Evolutionary conservation across 2,329 filamentous ascomycete genomes (phyloP).

Genomic region (Pestalotiopsis sp.): DNA sequence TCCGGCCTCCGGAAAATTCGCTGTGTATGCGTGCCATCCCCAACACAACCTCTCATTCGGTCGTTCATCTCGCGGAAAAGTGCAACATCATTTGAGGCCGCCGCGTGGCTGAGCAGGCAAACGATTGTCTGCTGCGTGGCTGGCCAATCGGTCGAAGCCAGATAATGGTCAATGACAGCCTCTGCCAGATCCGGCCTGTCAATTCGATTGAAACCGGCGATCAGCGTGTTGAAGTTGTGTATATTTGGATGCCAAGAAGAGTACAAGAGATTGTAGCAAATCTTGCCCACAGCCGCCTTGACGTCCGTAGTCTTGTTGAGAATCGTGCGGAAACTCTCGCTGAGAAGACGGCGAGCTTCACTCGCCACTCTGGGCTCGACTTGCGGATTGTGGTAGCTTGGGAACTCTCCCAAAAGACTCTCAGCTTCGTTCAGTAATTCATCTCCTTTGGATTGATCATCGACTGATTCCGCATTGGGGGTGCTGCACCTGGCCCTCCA

Average conservation of each 20-base stretch:
- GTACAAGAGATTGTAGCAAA: slow-evolving; percentile 70
- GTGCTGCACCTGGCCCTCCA: neutral
- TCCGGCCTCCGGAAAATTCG: slow-evolving; percentile 23
- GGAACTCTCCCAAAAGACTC: slow-evolving; percentile 21
- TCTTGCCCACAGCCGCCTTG: slow-evolving; percentile 41
- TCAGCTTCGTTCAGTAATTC: slow-evolving; percentile 21
- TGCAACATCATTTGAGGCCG: slow-evolving; percentile 40
- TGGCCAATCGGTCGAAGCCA: slow-evolving; percentile 44
- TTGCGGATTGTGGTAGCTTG: slow-evolving; percentile 26
- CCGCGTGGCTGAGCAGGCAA: slow-evolving; percentile 55
- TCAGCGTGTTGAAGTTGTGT: slow-evolving; percentile 71
- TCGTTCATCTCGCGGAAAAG: slow-evolving; percentile 48
- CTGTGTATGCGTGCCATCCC: slow-evolving; percentile 29
- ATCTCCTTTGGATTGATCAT: slow-evolving; percentile 13
- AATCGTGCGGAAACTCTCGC: slow-evolving; percentile 29
- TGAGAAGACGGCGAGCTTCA: slow-evolving; percentile 23
- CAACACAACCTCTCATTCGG: slow-evolving; percentile 46
- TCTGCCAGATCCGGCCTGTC: slow-evolving; percentile 54
- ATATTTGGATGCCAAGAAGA: slow-evolving; percentile 65
- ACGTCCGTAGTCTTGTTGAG: slow-evolving; percentile 26
- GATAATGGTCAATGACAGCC: slow-evolving; percentile 54
- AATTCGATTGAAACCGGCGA: slow-evolving; percentile 64
- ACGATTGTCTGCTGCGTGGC: slow-evolving; percentile 53
- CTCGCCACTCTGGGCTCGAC: slow-evolving; percentile 16
- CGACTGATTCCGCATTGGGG: neutral